These are phyloP conservation scores for Tubosaeta brunneosetosa DNA, from an alignment of 768 basidiomycete genomes.

Conservation along the genomic window DNA sequence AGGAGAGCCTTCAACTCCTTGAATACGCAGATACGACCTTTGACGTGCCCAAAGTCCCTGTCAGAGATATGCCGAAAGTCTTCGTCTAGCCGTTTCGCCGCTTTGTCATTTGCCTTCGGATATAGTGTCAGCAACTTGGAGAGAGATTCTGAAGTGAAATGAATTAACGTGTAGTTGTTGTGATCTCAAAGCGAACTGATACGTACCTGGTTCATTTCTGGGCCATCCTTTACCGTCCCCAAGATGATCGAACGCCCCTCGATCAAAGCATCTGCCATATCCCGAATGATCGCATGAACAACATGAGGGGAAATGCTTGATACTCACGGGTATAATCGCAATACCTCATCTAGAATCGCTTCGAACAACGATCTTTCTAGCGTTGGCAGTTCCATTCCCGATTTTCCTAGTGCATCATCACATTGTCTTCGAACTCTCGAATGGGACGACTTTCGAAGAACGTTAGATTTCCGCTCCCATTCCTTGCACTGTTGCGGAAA, in stretches of 20 bases:
- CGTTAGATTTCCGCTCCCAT: slow-evolving; percentile 17
- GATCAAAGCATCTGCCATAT: slow-evolving; percentile 15
- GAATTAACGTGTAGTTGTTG: neutral
- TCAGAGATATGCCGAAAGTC: slow-evolving; percentile 3
- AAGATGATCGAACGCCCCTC: slow-evolving; percentile 4
- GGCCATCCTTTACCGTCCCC: neutral
- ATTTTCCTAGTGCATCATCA: neutral
- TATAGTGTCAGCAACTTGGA: neutral
- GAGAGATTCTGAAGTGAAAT: slow-evolving; percentile 2
- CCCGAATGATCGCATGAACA: neutral
- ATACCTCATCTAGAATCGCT: slow-evolving; percentile 21
- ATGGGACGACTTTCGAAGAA: neutral
- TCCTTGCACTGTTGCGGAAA: slow-evolving; percentile 18
- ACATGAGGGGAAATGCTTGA: accelerated
- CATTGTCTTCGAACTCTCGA: accelerated
- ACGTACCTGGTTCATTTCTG: slow-evolving; percentile 2
- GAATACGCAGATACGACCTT: slow-evolving; percentile 13
- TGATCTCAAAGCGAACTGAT: neutral
- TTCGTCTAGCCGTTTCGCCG: neutral
- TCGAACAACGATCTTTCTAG: slow-evolving; percentile 21
- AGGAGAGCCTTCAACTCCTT: neutral
- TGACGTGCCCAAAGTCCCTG: slow-evolving; percentile 7
- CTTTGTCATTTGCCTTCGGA: slow-evolving; percentile 8
- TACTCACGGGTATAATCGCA: slow-evolving; percentile 23
- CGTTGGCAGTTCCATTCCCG: slow-evolving; percentile 1